phyloP scores from a whole-genome alignment of 371 early-diverging fungal species.

The Cokeromyces recurvatus region DNA sequence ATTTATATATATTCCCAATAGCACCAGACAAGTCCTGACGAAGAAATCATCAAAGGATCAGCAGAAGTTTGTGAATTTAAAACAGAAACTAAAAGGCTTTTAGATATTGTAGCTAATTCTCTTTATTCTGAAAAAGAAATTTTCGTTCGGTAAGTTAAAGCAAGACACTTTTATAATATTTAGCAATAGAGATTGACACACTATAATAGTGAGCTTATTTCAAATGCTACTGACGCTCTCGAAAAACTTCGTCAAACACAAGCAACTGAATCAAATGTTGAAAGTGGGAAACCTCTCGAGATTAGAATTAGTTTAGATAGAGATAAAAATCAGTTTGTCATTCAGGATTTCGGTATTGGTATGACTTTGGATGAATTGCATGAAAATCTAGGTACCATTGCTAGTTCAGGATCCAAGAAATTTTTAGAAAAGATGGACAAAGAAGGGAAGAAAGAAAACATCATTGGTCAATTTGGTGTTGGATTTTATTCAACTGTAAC shows the following conservation, averaged over 20 bases:
- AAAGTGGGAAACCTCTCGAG: constrained; percentile 66
- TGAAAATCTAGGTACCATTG: constrained; percentile 95
- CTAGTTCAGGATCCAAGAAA: constrained; percentile 88
- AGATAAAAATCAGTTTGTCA: constrained; percentile 74
- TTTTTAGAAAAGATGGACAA: constrained; percentile 80
- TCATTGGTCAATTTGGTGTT: constrained; percentile 99
- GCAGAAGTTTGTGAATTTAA: constrained; percentile 66
- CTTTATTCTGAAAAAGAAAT: constrained; percentile 85
- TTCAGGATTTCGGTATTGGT: constrained; percentile 97
- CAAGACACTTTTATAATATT: not conserved
- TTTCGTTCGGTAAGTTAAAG: constrained; percentile 65
- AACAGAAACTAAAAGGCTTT: constrained; percentile 80
- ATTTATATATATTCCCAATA: no score
- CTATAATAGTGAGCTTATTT: constrained; percentile 97
- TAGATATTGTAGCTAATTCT: constrained; percentile 83
- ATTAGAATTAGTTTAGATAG: constrained; percentile 76
- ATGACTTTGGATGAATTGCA: constrained; percentile 94
- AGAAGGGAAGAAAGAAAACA: constrained; percentile 59
- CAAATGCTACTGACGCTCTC: constrained; percentile 98
- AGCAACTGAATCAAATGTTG: constrained; percentile 52
- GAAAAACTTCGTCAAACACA: constrained; percentile 92
- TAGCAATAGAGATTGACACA: constrained; percentile 33
- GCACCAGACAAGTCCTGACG: not conserved
- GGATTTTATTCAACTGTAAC: constrained; percentile 79
- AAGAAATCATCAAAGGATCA: constrained; percentile 35